These are phyloP conservation scores for Babesia bigemina DNA, from an alignment of 169 alveolate species.

Conservation along the genomic window DNA sequence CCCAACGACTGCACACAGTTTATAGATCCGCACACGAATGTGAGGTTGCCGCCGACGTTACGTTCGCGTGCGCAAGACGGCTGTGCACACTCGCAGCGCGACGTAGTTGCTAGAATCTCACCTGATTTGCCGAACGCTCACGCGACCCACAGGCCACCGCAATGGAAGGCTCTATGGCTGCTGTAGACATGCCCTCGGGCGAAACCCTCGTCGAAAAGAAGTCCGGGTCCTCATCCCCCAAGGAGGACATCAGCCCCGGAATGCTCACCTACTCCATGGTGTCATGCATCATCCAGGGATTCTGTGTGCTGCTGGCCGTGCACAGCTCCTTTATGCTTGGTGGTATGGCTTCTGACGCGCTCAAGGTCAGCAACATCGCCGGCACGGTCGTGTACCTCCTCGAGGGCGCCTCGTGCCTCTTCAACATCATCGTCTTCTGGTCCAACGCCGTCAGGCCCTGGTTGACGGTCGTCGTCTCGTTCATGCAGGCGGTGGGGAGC, in stretches of 20 bases:
- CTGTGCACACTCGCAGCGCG: too few relatives aligned
- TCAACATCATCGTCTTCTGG: conserved; percentile 35
- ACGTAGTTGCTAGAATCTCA: too few relatives aligned
- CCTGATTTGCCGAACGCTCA: too few relatives aligned
- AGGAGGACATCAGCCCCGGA: background rate
- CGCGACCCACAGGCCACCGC: too few relatives aligned
- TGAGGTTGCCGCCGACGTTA: too few relatives aligned
- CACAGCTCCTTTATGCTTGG: conserved; percentile 40
- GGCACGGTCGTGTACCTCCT: conserved; percentile 20
- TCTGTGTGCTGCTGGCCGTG: conserved; percentile 29
- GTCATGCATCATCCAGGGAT: conserved; percentile 45
- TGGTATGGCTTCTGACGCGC: conserved; percentile 27
- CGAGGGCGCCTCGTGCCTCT: conserved; percentile 9
- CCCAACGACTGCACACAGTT: too few relatives aligned
- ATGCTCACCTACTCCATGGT: conserved; percentile 2
- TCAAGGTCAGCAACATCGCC: conserved; percentile 19
- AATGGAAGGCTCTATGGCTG: background rate
- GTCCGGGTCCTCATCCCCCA: background rate
- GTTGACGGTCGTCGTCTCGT: conserved; percentile 22
- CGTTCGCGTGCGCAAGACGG: too few relatives aligned
- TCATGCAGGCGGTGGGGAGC: conserved; percentile 26
- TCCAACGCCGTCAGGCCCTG: conserved; percentile 38
- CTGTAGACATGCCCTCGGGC: background rate
- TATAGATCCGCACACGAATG: too few relatives aligned
- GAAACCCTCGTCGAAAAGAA: background rate